Base-by-base conservation (phyloP, 2,329 filamentous ascomycete genomes). In the Cercospora canescens region DNA sequence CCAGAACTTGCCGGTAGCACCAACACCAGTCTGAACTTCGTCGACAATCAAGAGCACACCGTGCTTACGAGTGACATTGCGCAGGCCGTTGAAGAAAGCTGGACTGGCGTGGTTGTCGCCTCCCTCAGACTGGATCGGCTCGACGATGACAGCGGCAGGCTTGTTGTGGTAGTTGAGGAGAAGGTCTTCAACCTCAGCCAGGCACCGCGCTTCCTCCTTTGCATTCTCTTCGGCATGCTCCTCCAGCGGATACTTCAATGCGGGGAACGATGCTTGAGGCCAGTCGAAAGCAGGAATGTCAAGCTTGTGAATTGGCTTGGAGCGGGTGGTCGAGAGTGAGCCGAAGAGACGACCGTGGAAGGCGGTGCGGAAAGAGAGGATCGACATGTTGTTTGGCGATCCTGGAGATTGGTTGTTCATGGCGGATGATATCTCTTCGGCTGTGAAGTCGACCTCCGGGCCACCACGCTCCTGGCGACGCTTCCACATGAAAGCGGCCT, bases 231-330 rank as follows among this genome's bases (percentile, higher is more conserved):
- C 87, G 24, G 80, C 90, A 79, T 95, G 88, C 71, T 92, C 84
- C 72, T 93, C 90, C 6, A 97, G 88, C 0, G 93, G 93, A 80
- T 97, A 97, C 81, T 94, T 94, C 76, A 96, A 87, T 70, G 82
- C 76, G 9, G 93, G 94, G 86, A 97, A 97, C 63, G 91, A 88
- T 18, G 93, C 93, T 79, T 94, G 92, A 30, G 93, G 93, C 93
- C 93, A 97, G 85, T 97, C 91, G 76, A 97, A 97, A 75, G 93
- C 92, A 26, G 93, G 93, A 73, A 97, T 96, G 77, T 97, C 93
- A 73, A 97, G 84, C 83, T 97, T 97, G 85, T 97, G 93, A 78
- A 97, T 94, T 55, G 93, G 88, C 86, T 97, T 97, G 80, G 90
- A 94, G 77, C 93, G 91, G 14, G 93, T 97, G 64, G 93, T 96